Percentiles rank a stretch among this genome's conserved stretches.
phyloP scores from a whole-genome alignment of 1,139 yeast genomes.

The Yamadazyma friedrichii region DNA sequence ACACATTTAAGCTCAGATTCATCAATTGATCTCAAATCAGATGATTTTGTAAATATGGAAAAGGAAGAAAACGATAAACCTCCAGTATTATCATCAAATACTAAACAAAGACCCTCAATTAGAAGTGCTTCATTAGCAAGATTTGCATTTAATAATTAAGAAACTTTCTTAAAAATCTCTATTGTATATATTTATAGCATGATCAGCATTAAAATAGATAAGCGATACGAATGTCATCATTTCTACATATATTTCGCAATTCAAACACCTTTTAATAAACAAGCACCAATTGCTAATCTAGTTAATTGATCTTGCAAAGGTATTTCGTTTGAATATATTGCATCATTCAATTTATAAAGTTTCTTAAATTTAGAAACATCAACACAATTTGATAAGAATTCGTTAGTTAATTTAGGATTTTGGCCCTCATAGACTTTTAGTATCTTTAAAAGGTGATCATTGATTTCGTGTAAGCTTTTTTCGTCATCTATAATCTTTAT shows the following conservation, averaged over 20 bases:
- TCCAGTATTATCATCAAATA: not conserved
- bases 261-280: conserved; percentile 36
- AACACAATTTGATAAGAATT: conserved; percentile 19
- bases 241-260: not conserved
- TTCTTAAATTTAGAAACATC: conserved; percentile 36
- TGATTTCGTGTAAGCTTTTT: conserved; percentile 8
- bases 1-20: conserved; percentile 4
- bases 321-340: conserved; percentile 16
- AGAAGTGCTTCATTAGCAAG: conserved; percentile 12
- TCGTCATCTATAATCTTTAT: conserved; percentile 25
- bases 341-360: conserved; percentile 38
- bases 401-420: conserved; percentile 24
- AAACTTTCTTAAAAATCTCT: too few relatives aligned
- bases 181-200: not conserved
- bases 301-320: conserved; percentile 26
- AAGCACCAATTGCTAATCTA: conserved; percentile 38
- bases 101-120: not conserved
- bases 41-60: conserved; percentile 7
- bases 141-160: conserved; percentile 16
- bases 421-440: conserved; percentile 15
- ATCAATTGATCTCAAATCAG: conserved; percentile 13
- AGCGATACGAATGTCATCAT: too few relatives aligned
- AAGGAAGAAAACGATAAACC: not conserved
- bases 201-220: not conserved
- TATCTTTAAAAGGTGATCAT: conserved; percentile 16